A percentile compares a stretch with the other conserved stretches of the same genome.
These are phyloP conservation scores for Isabelozyma gotoi DNA, from an alignment of 805 yeast genomes.

Conservation along the genomic window DNA sequence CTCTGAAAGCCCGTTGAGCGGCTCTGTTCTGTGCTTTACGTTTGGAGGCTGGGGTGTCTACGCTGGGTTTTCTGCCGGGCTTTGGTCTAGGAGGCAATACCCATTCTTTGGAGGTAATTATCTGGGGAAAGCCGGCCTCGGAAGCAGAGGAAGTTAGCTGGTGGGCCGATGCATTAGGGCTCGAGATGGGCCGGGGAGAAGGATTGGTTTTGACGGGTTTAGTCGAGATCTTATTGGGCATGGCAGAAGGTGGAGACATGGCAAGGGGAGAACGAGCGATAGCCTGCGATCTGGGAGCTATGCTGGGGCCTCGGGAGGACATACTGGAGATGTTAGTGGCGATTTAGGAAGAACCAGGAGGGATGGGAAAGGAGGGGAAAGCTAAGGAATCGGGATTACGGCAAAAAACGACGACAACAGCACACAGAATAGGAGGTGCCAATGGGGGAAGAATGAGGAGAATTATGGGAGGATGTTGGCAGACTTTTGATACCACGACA, in stretches of 20 bases:
- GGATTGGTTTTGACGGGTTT: constrained; percentile 3
- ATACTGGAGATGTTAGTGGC: constrained; percentile 2
- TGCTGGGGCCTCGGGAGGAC: constrained; percentile 15
- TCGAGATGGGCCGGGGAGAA: background rate
- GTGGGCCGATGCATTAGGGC: constrained; percentile 1
- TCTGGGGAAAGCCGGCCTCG: constrained; percentile 33
- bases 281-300: constrained; percentile 16
- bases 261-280: constrained; percentile 17
- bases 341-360: background rate
- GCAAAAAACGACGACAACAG: background rate
- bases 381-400: background rate
- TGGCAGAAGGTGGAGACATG: constrained; percentile 8
- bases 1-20: constrained; percentile 91
- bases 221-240: constrained; percentile 7
- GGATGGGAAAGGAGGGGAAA: background rate
- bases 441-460: too few relatives aligned
- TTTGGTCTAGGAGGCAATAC: constrained; percentile 61
- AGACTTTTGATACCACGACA: too few relatives aligned
- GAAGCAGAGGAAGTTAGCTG: constrained; percentile 1
- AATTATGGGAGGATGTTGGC: too few relatives aligned
- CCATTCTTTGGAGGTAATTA: constrained; percentile 60
- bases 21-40: constrained; percentile 90
- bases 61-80: constrained; percentile 61
- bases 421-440: background rate
- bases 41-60: constrained; percentile 80